Evolutionary conservation across 257 asterid genomes (phyloP).

Genomic region (Coffea canephora): DNA sequence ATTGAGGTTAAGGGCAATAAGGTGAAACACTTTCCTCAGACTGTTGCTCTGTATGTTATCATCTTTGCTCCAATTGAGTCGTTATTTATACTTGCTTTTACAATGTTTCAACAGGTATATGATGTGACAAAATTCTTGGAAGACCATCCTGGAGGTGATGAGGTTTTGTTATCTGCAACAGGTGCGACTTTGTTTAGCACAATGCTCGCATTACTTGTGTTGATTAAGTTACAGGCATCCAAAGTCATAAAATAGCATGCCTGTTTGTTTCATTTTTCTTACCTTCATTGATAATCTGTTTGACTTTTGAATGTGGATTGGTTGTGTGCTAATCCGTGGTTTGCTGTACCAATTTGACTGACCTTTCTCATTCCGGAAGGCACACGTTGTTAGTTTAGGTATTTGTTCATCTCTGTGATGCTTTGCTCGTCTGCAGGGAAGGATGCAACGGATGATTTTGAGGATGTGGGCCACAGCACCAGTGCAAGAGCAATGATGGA

Average conservation of each 20-base stretch:
- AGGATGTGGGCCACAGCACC: conserved; percentile 85
- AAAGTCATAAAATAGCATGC: not conserved
- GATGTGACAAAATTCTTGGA: conserved; percentile 85
- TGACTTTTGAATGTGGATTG: not conserved
- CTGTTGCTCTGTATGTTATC: not conserved
- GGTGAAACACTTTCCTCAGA: not conserved
- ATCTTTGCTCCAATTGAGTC: not conserved
- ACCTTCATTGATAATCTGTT: not conserved
- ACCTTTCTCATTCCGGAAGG: not conserved
- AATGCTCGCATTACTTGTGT: not conserved
- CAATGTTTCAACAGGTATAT: conserved; percentile 49
- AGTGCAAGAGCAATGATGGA: conserved; percentile 67
- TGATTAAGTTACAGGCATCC: not conserved
- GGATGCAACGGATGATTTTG: conserved; percentile 85
- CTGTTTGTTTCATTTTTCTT: not conserved
- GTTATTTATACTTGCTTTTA: not conserved
- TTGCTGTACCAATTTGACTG: not conserved
- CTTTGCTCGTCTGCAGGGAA: conserved; percentile 44
- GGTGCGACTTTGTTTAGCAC: conserved; percentile 35
- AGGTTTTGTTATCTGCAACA: conserved; percentile 73
- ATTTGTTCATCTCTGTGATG: not conserved
- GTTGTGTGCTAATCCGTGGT: not conserved
- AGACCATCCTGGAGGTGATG: conserved; percentile 97
- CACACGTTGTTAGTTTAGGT: not conserved
- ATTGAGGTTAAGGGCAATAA: not conserved